Base-by-base conservation (phyloP, 495 filamentous ascomycete genomes). In the Trichoderma erinaceum region DNA sequence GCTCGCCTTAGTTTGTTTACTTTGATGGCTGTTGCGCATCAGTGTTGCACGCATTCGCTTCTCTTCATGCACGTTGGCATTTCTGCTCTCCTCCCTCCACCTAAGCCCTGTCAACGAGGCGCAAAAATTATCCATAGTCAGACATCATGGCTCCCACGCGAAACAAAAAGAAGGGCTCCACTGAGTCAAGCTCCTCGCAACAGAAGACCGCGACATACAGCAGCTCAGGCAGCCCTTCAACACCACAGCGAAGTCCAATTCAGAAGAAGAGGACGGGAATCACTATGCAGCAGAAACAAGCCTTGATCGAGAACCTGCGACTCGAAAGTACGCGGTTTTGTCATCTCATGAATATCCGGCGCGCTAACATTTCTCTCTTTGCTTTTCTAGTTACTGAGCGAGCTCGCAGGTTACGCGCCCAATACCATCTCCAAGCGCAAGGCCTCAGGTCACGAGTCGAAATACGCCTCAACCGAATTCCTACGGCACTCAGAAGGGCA, bases 401-500 rank as follows among this genome's bases (percentile, higher is more conserved):
- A 71, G 92, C 91, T 44, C 86, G 95, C 66, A 96, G 95, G 77
- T 86, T 98, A 32, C 89, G 93, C 70, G 88, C 93, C 4, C 93
- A 96, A 77, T 97, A 96, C 80, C 89, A 89, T 41, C 82, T 96
- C 43, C 93, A 96, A 77, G 89, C 92, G 15, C 89, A 92, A 74
- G 90, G 90, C 69, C 84, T 98, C 15, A 85, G 89, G 52, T 87
- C 92, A 63, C 89, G 95, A 50, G 89, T 99, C 38, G 94, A 98
- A 80, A 90, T 97, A 77, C 91, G 95, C 75, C 84, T 99, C 77
- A 97, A 97, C 74, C 90, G 95, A 61, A 93, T 99, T 61, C 95
- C 95, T 10, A 82, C 86, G 48, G 86, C 88, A 16, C 78, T 97
- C 68, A 89, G 95, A 67, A 90, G 88, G 72, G 85, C 84, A 41